These are phyloP conservation scores for Elsinoe fawcettii DNA, from an alignment of 2,329 filamentous ascomycete species.

Conservation along the genomic window DNA sequence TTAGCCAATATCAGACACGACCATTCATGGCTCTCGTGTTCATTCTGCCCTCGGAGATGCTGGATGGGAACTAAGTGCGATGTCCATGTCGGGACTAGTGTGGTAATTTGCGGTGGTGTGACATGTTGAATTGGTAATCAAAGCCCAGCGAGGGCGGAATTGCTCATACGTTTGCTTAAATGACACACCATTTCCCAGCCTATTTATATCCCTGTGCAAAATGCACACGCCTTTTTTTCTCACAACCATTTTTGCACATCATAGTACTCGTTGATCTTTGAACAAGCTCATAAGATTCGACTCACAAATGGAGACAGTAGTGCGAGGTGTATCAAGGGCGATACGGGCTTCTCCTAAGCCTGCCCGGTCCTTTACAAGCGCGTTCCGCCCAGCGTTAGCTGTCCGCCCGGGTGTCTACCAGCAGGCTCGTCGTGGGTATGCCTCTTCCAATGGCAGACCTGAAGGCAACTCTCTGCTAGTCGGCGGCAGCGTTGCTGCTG, in stretches of 20 bases:
- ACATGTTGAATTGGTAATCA: background rate
- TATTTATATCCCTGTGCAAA: background rate
- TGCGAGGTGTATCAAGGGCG: constrained; percentile 34
- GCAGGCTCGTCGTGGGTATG: constrained; percentile 70
- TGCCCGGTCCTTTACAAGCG: constrained; percentile 37
- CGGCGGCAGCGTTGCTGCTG: constrained; percentile 52
- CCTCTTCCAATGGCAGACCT: constrained; percentile 41
- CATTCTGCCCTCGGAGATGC: background rate
- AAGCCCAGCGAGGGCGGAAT: background rate
- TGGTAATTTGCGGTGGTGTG: background rate
- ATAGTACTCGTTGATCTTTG: too few relatives aligned
- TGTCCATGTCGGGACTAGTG: background rate
- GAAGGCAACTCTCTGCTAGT: constrained; percentile 42
- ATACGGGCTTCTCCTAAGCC: constrained; percentile 34
- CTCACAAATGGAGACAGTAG: constrained; percentile 33
- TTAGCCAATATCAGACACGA: too few relatives aligned
- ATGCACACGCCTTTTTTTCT: background rate
- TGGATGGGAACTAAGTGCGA: background rate
- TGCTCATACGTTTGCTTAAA: background rate
- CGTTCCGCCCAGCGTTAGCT: constrained; percentile 56
- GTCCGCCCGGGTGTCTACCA: constrained; percentile 40
- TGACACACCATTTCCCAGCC: background rate
- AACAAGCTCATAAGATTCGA: too few relatives aligned
- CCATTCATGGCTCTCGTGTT: background rate
- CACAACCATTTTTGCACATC: background rate